Evolutionary conservation across 2,329 filamentous ascomycete species (phyloP).

Genomic region (Didymella glomerata): DNA sequence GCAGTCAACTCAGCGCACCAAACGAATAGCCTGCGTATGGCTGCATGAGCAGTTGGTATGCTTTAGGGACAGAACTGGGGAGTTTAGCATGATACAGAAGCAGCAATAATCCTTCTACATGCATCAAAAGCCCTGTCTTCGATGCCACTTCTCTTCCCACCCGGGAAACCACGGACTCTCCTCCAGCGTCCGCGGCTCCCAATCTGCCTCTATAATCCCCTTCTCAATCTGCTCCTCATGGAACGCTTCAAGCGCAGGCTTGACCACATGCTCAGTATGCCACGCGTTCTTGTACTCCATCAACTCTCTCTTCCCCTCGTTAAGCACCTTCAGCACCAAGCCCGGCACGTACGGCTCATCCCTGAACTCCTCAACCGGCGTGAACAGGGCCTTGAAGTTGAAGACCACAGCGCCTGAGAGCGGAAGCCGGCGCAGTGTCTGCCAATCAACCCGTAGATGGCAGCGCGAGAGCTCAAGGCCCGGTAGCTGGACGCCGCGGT

Average conservation of each 20-base stretch:
- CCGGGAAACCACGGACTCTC: constrained; percentile 79
- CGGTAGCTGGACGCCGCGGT: constrained; percentile 66
- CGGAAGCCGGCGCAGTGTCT: constrained; percentile 81
- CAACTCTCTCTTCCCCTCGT: constrained; percentile 72
- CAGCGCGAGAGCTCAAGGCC: constrained; percentile 66
- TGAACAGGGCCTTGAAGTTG: constrained; percentile 90
- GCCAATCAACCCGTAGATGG: constrained; percentile 84
- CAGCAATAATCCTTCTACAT: not conserved
- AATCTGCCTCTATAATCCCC: constrained; percentile 67
- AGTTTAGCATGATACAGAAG: not conserved
- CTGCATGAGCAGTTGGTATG: too few relatives aligned
- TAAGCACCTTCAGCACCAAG: constrained; percentile 72
- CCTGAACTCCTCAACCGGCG: constrained; percentile 72
- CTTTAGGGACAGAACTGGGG: too few relatives aligned
- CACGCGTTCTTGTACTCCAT: constrained; percentile 85
- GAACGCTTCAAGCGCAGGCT: constrained; percentile 71
- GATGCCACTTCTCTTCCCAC: constrained; percentile 79
- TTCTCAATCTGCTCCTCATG: constrained; percentile 70
- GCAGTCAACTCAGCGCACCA: too few relatives aligned
- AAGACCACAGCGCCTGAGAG: constrained; percentile 79
- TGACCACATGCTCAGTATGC: constrained; percentile 77
- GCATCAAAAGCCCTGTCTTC: constrained; percentile 66
- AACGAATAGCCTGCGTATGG: too few relatives aligned
- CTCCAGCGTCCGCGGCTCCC: constrained; percentile 73
- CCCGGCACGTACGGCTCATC: constrained; percentile 78